phyloP scores from a whole-genome alignment of 2,329 filamentous ascomycete species.

The Nemania serpens region DNA sequence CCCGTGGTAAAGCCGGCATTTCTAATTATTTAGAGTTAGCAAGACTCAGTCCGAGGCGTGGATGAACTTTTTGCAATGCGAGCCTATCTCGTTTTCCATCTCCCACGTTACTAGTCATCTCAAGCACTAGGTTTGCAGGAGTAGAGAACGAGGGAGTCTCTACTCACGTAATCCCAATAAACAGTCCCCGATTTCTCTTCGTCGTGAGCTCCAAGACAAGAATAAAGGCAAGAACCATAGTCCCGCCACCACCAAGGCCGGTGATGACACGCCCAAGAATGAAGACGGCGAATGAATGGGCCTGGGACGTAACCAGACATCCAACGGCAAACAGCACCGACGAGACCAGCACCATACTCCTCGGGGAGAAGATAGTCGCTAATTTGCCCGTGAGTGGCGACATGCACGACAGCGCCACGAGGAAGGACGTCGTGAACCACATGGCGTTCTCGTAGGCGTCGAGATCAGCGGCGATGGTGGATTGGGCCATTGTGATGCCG shows the following conservation, averaged over 20 bases:
- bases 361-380: constrained; percentile 73
- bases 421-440: constrained; percentile 82
- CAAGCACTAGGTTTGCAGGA: background rate
- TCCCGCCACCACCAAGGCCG: constrained; percentile 71
- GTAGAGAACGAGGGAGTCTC: background rate
- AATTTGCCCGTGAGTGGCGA: constrained; percentile 74
- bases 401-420: constrained; percentile 65
- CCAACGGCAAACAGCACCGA: constrained; percentile 64
- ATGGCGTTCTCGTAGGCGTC: constrained; percentile 73
- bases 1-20: constrained; percentile 76
- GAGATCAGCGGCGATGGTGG: constrained; percentile 73
- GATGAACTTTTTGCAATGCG: background rate
- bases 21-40: constrained; percentile 21
- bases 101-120: background rate
- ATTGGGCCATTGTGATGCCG: constrained; percentile 81
- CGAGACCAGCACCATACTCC: constrained; percentile 66
- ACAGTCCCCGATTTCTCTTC: constrained; percentile 70
- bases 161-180: constrained; percentile 66
- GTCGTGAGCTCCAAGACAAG: constrained; percentile 75
- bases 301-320: constrained; percentile 65
- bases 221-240: constrained; percentile 75
- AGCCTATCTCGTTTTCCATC: background rate
- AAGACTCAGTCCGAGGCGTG: background rate
- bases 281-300: constrained; percentile 64
- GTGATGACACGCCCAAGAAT: constrained; percentile 70